Base-by-base conservation (phyloP, 768 basidiomycete genomes). In the Lanmaoa rubissima region DNA sequence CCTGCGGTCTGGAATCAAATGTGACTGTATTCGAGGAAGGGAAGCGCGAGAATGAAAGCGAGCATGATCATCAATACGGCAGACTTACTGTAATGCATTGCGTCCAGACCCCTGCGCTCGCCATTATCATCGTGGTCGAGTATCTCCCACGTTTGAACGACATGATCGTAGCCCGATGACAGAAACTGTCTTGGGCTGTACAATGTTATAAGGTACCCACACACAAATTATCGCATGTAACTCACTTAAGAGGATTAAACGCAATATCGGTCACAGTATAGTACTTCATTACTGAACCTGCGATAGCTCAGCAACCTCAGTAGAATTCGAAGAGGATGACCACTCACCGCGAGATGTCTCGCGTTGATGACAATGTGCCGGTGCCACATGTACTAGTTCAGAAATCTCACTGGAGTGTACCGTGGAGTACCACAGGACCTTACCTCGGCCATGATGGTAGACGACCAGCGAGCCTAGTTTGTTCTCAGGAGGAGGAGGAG, bases 221-320 rank as follows among this genome's bases (percentile, higher is more conserved):
- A 38, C 10, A 26, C 7, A 2, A 48, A 13, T 28, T 19, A 21
- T 21, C 8, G 8, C 16, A 49, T n/a, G 39, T 5, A 45, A 49
- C 73, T 55, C 64, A 81, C 83, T 77, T 74, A 55, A 54, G 61
- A 1, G 83, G 82, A 62, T 82, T 78, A 54, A 84, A 82, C 21
- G 78, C 79, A 39, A 85, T 73, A 55, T 85, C 82, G 48, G 79
- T 77, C 0, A 87, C 77, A 1, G 80, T 73, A 56, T 83, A 85
- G 57, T 84, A 74, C 59, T 82, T 83, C 17, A 51, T 69, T 10
- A 57, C 54, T 36, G 54, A 58, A 41, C 61, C 69, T 65, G 40
- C 19, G 42, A 32, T 7, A 8, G 35, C 35, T 52, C 42, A 35
- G 32, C 24, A 35, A 41, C 17, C 24, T 51, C 16, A 13, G 13